Conservation (phyloP, 768 basidiomycete genomes). For the Tulasnella sp. region DNA sequence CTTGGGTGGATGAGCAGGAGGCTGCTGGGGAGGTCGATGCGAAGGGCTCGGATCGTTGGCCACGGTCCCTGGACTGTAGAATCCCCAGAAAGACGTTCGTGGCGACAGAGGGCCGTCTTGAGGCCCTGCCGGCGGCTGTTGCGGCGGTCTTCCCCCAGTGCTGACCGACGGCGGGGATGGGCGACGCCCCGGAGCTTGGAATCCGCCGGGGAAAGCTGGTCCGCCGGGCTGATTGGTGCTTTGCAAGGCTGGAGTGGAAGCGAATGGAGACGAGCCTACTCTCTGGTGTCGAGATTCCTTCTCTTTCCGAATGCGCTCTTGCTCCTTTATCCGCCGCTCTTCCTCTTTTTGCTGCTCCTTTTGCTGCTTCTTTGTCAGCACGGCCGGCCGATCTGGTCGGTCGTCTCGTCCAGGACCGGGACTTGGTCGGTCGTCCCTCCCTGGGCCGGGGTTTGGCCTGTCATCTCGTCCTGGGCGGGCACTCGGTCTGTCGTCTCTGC, state of each 20-base stretch:
- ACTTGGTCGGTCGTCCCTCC: neutral
- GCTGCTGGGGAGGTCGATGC: neutral
- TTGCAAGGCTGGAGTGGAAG: neutral
- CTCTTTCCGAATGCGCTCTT: constrained; percentile 38
- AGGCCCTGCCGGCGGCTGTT: neutral
- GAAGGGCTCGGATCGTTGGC: neutral
- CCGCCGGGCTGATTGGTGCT: neutral
- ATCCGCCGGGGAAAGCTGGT: constrained; percentile 35
- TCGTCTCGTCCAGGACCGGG: neutral
- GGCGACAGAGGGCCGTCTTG: constrained; percentile 12
- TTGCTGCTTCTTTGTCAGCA: constrained; percentile 18
- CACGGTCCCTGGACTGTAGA: constrained; percentile 1
- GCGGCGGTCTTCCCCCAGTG: neutral
- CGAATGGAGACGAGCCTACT: constrained; percentile 34
- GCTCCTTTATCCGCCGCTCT: constrained; percentile 34
- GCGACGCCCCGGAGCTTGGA: neutral
- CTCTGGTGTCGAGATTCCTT: constrained; percentile 31
- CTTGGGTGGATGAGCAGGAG: neutral
- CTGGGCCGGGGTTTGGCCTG: neutral
- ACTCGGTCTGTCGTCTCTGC: neutral
- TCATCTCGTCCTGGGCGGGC: constrained; percentile 6
- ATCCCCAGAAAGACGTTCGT: constrained; percentile 18
- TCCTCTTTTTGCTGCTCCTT: constrained; percentile 19
- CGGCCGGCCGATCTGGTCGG: neutral
- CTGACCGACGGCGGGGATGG: neutral